Evolutionary conservation across 202 grass and related monocot genomes (phyloP).

Genomic region (Cymbopogon flexuosus): DNA sequence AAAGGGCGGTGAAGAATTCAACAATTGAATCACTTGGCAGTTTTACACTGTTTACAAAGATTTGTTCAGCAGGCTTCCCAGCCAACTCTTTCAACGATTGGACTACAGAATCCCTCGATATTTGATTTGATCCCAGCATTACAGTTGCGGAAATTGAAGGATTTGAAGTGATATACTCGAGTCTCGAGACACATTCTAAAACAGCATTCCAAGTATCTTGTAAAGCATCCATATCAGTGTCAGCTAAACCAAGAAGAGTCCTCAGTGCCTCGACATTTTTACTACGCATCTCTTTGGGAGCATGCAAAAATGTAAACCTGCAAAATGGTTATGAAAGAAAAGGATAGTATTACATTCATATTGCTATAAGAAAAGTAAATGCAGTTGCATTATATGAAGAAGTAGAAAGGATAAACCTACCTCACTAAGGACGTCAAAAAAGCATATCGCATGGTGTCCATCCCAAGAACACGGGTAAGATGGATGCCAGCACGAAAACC

Average conservation of each 20-base stretch:
- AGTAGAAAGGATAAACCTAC: slow-evolving; percentile 36
- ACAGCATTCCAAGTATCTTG: slow-evolving; percentile 99
- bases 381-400: neutral
- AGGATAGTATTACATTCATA: neutral
- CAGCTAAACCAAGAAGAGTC: slow-evolving; percentile 81
- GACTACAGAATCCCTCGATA: slow-evolving; percentile 86
- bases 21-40: slow-evolving; percentile 95
- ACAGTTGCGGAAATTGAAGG: slow-evolving; percentile 79
- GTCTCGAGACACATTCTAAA: slow-evolving; percentile 96
- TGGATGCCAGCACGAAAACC: slow-evolving; percentile 96
- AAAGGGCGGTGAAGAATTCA: slow-evolving; percentile 90
- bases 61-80: slow-evolving; percentile 94
- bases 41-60: slow-evolving; percentile 95
- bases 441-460: slow-evolving; percentile 99
- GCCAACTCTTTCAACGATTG: slow-evolving; percentile 83
- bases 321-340: slow-evolving; percentile 33
- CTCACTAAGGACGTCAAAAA: slow-evolving; percentile 97
- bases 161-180: slow-evolving; percentile 89
- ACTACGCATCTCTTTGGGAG: slow-evolving; percentile 96
- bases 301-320: slow-evolving; percentile 96
- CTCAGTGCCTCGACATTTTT: slow-evolving; percentile 96
- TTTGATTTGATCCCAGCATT: slow-evolving; percentile 98
- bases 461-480: slow-evolving; percentile 93
- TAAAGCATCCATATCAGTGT: slow-evolving; percentile 82
- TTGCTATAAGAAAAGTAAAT: slow-evolving; percentile 24